phyloP scores from a whole-genome alignment of 2,329 filamentous ascomycete species.

The Ramularia collo-cygni region DNA sequence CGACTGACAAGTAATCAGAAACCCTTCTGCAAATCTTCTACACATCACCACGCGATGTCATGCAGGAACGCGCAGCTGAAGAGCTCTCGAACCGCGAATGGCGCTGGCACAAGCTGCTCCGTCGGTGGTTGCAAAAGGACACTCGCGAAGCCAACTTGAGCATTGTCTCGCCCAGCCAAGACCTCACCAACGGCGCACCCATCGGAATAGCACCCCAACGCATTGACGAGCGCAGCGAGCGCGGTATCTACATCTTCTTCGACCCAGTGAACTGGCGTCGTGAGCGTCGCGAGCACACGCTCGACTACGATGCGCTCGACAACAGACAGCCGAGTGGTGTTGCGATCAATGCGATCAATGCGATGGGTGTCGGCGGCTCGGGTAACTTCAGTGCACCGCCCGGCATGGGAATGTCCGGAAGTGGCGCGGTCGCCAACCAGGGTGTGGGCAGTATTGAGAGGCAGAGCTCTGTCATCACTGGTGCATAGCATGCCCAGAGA shows the following conservation, averaged over 20 bases:
- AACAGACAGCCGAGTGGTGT: constrained; percentile 29
- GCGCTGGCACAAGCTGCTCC: constrained; percentile 49
- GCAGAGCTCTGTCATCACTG: neutral
- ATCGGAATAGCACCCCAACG: constrained; percentile 33
- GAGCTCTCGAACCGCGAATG: constrained; percentile 51
- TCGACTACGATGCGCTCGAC: constrained; percentile 48
- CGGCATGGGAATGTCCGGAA: constrained; percentile 1
- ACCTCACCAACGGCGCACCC: constrained; percentile 23
- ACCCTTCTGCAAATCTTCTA: constrained; percentile 66
- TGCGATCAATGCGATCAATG: neutral
- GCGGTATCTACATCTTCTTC: constrained; percentile 50
- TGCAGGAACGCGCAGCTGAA: constrained; percentile 59
- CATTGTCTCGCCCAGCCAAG: constrained; percentile 27
- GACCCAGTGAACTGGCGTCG: constrained; percentile 47
- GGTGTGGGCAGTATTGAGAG: neutral
- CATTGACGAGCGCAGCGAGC: constrained; percentile 42
- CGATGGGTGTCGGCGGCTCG: neutral
- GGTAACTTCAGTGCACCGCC: neutral
- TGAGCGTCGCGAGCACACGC: constrained; percentile 46
- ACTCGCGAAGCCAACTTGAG: constrained; percentile 30
- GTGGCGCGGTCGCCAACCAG: constrained; percentile 1
- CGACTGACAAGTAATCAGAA: constrained; percentile 37
- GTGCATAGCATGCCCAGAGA: neutral
- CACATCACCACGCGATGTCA: constrained; percentile 57
- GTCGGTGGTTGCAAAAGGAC: constrained; percentile 52